phyloP scores from a whole-genome alignment of 208 protist species.

The Wallacemonas sp. region DNA sequence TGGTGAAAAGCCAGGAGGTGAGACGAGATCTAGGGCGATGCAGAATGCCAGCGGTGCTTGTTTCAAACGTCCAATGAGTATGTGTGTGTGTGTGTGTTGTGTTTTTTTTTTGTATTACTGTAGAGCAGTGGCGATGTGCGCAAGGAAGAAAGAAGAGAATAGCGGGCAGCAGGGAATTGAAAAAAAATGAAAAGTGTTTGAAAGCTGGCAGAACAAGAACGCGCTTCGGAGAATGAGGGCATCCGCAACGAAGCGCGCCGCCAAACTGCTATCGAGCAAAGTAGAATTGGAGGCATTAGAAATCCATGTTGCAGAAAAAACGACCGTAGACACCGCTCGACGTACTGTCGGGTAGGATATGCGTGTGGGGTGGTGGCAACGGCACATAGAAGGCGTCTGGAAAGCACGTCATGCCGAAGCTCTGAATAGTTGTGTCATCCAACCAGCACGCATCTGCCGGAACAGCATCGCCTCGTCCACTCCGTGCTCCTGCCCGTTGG shows the following conservation, averaged over 20 bases:
- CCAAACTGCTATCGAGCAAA: neutral
- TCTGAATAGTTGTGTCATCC: conserved; percentile 20
- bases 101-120: too few species aligned
- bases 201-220: neutral
- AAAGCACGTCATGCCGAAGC: conserved; percentile 29
- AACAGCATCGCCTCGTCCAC: neutral
- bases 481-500: neutral
- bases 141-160: neutral
- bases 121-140: conserved; percentile 1
- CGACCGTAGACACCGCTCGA: too few species aligned
- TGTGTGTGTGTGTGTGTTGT: too few species aligned
- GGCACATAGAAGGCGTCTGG: conserved; percentile 47
- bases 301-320: conserved; percentile 19
- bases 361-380: neutral
- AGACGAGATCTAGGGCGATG: too few species aligned
- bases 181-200: neutral
- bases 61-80: too few species aligned
- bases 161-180: neutral
- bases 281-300: neutral
- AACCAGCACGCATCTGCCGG: conserved; percentile 51
- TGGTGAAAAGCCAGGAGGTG: too few species aligned
- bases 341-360: too few species aligned
- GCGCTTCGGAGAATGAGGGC: too few species aligned
- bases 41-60: too few species aligned
- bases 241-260: too few species aligned